Conservation (phyloP, 106 monocot genomes). For the Amphibolis antarctica region DNA sequence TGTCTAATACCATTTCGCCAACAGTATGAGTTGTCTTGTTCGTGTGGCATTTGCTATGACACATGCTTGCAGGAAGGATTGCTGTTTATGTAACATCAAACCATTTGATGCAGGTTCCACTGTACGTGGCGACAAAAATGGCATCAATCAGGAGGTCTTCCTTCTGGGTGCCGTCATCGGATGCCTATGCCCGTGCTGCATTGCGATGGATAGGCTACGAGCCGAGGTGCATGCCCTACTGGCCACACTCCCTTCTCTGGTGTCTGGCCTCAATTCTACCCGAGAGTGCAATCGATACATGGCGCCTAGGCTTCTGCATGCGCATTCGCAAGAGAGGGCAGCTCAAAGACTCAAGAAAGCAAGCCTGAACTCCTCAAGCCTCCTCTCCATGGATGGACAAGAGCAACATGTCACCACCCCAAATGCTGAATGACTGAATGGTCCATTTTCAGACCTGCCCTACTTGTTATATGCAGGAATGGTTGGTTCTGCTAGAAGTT, state of each 20-base stretch:
- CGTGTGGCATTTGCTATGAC: no score
- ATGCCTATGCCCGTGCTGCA: constrained; percentile 54
- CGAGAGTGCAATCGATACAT: constrained; percentile 41
- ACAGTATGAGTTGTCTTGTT: no score
- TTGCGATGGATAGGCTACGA: constrained; percentile 65
- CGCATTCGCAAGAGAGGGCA: constrained; percentile 60
- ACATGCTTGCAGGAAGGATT: background rate
- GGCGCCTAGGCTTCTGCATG: constrained; percentile 63
- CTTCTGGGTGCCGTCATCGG: constrained; percentile 66
- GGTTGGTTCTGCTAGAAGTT: no score
- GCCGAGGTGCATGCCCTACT: constrained; percentile 82
- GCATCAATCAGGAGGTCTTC: constrained; percentile 73
- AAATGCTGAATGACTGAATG: no score
- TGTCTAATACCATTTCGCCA: no score
- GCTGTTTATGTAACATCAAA: background rate
- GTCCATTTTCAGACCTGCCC: no score
- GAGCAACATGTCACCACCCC: no score
- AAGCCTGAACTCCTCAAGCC: constrained; percentile 8
- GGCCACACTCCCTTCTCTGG: constrained; percentile 85
- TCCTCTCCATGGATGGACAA: background rate
- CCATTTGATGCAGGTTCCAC: constrained; percentile 42
- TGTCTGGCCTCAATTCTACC: constrained; percentile 51
- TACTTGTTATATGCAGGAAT: no score
- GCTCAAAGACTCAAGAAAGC: constrained; percentile 56
- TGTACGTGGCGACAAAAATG: constrained; percentile 96